Conservation (phyloP, 2,329 filamentous ascomycete species). For the Pseudogymnoascus sp. region DNA sequence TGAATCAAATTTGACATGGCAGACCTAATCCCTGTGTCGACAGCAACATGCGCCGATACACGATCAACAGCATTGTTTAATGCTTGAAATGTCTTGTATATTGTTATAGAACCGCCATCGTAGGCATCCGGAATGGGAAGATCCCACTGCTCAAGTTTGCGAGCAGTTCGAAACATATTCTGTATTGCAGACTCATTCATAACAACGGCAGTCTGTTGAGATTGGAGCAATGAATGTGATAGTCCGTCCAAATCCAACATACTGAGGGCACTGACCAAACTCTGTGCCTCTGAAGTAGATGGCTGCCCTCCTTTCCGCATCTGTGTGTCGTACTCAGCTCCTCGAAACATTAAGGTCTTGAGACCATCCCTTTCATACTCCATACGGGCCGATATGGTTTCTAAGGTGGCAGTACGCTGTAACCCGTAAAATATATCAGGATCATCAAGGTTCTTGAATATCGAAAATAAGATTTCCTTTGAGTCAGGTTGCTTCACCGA, state of each 20-base stretch:
- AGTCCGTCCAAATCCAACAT: constrained; percentile 78
- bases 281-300: constrained; percentile 54
- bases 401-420: constrained; percentile 67
- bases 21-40: constrained; percentile 56
- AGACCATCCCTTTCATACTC: constrained; percentile 84
- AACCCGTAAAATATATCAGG: constrained; percentile 94
- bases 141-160: constrained; percentile 86
- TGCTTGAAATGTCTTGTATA: constrained; percentile 77
- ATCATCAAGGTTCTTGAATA: constrained; percentile 91
- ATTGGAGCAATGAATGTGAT: constrained; percentile 70
- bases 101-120: constrained; percentile 56
- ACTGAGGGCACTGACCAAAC: constrained; percentile 69
- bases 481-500: constrained; percentile 44
- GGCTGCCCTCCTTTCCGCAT: constrained; percentile 54
- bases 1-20: constrained; percentile 52
- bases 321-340: constrained; percentile 83
- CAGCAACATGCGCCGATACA: constrained; percentile 43
- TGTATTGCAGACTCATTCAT: constrained; percentile 54
- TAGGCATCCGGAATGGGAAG: constrained; percentile 63
- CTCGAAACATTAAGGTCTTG: constrained; percentile 83
- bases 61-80: constrained; percentile 61
- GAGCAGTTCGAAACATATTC: constrained; percentile 70
- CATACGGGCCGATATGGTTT: constrained; percentile 70
- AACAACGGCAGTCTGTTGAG: constrained; percentile 51
- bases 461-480: constrained; percentile 64